A percentile compares a stretch with the other conserved stretches of the same genome.
phyloP scores from a whole-genome alignment of 208 protist genomes.

The Balamuthia mandrillaris region DNA sequence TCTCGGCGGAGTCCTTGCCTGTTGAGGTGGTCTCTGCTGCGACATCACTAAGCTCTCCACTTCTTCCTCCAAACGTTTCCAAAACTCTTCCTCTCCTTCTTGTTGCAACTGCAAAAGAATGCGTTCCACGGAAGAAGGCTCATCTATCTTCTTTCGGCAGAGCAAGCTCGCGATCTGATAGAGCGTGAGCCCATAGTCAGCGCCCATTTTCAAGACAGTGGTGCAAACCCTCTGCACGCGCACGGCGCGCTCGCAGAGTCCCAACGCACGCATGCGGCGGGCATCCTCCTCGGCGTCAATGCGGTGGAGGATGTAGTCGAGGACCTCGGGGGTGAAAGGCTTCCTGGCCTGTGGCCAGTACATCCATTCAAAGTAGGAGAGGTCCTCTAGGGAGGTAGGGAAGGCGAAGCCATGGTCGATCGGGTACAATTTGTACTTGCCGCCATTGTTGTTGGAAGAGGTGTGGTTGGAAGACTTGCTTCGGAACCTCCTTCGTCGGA shows the following conservation, averaged over 20 bases:
- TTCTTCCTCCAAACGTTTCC: too few relatives aligned
- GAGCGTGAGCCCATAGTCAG: constrained; percentile 37
- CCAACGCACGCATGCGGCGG: constrained; percentile 56
- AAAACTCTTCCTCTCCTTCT: neutral
- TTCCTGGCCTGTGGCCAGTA: constrained; percentile 75
- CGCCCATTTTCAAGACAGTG: constrained; percentile 40
- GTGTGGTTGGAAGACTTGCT: neutral
- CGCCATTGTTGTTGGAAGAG: neutral
- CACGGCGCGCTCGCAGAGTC: constrained; percentile 24
- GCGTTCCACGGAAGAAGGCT: neutral
- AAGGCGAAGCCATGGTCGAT: constrained; percentile 84
- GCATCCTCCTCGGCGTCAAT: constrained; percentile 73
- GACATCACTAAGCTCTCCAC: too few relatives aligned
- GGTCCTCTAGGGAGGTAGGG: constrained; percentile 73
- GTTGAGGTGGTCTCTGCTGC: too few relatives aligned
- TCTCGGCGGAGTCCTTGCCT: too few relatives aligned
- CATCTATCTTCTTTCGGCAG: constrained; percentile 15
- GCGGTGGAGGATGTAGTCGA: constrained; percentile 58
- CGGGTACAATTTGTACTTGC: constrained; percentile 66
- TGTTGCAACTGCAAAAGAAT: neutral
- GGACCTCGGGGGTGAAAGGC: constrained; percentile 62
- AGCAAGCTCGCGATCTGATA: constrained; percentile 38
- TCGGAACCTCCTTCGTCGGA: neutral
- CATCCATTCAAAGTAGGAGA: constrained; percentile 81
- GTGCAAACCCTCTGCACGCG: constrained; percentile 18